These are phyloP conservation scores for Artemisia annua DNA, from an alignment of 129 eudicot genomes.

Conservation along the genomic window DNA sequence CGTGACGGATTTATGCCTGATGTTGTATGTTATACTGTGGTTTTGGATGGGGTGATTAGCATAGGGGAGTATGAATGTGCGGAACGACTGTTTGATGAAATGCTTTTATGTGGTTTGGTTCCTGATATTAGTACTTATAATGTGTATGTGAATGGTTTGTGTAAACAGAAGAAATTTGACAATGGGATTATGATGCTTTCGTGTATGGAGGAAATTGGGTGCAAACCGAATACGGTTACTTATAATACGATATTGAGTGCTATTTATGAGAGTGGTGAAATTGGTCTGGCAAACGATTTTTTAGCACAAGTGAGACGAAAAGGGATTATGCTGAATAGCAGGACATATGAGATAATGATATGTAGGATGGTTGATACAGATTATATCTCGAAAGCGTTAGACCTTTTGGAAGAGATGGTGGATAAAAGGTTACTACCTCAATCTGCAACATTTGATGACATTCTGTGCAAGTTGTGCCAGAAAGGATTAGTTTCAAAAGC, in stretches of 20 bases:
- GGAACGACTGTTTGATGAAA: slow-evolving; percentile 78
- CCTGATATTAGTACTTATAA: slow-evolving; percentile 72
- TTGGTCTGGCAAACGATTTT: slow-evolving; percentile 39
- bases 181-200: slow-evolving; percentile 54
- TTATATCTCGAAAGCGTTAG: slow-evolving; percentile 46
- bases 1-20: slow-evolving; percentile 50
- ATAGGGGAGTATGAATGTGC: slow-evolving; percentile 46
- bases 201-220: slow-evolving; percentile 65
- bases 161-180: slow-evolving; percentile 58
- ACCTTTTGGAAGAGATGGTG: slow-evolving; percentile 49
- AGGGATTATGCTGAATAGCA: slow-evolving; percentile 32
- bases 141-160: slow-evolving; percentile 56
- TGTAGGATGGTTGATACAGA: slow-evolving; percentile 35
- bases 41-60: slow-evolving; percentile 51
- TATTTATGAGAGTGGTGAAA: slow-evolving; percentile 41
- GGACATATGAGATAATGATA: slow-evolving; percentile 41
- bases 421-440: slow-evolving; percentile 18
- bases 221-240: slow-evolving; percentile 51
- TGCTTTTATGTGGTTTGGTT: slow-evolving; percentile 80
- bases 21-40: slow-evolving; percentile 51
- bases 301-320: slow-evolving; percentile 40
- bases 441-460: slow-evolving; percentile 36
- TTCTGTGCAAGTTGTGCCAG: slow-evolving; percentile 34
- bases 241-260: slow-evolving; percentile 47
- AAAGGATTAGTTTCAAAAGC: slow-evolving; percentile 38